These are phyloP conservation scores for Candida loeiensis DNA, from an alignment of 805 yeast species.

Conservation along the genomic window DNA sequence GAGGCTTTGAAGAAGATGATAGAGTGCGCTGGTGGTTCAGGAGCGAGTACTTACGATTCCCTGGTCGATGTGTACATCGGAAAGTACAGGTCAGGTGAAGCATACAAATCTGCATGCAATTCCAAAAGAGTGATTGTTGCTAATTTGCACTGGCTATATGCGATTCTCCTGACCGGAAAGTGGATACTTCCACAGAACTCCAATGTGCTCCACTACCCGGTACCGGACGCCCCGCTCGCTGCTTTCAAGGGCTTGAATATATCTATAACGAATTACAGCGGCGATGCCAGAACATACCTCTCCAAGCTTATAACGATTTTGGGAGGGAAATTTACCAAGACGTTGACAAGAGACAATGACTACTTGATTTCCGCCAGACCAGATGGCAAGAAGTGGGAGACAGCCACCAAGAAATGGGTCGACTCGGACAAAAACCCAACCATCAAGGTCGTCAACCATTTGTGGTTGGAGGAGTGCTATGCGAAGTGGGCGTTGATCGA, in stretches of 20 bases:
- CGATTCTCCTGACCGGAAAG: conserved; percentile 51
- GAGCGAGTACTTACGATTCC: conserved; percentile 1
- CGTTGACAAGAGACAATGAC: conserved; percentile 62
- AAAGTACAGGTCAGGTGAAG: conserved; percentile 54
- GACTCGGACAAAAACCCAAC: conserved; percentile 20
- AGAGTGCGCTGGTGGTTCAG: conserved; percentile 50
- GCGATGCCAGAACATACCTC: conserved; percentile 76
- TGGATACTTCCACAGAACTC: conserved; percentile 54
- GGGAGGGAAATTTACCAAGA: conserved; percentile 75
- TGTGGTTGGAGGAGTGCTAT: conserved; percentile 86
- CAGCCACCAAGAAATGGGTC: conserved; percentile 63
- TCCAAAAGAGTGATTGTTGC: conserved; percentile 49
- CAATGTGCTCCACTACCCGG: conserved; percentile 70
- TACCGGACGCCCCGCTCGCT: conserved; percentile 48
- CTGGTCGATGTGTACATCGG: conserved; percentile 52
- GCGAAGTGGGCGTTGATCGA: conserved; percentile 54
- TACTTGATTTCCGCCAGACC: conserved; percentile 67
- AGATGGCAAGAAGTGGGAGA: conserved; percentile 69
- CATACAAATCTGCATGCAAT: conserved; percentile 46
- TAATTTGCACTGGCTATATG: conserved; percentile 71
- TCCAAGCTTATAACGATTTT: conserved; percentile 57
- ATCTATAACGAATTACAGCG: conserved; percentile 76
- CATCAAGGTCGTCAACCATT: conserved; percentile 65
- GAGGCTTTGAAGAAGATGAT: conserved; percentile 44
- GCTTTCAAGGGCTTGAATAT: conserved; percentile 54